Evolutionary conservation across 2,329 filamentous ascomycete genomes (phyloP).

Genomic region (Aspergillus phoenicis): DNA sequence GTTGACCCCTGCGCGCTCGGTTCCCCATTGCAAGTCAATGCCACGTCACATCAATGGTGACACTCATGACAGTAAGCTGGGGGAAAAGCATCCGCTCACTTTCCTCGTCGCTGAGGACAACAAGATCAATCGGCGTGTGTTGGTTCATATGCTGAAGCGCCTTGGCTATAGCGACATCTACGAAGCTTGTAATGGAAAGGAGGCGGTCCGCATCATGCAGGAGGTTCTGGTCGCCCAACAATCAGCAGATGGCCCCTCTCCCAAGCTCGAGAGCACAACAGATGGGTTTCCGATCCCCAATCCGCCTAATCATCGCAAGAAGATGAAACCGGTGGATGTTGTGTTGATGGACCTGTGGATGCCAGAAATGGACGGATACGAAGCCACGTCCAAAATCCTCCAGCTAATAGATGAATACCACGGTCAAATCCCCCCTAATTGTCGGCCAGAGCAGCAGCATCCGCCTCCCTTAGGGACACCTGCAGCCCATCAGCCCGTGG

Average conservation of each 20-base stretch:
- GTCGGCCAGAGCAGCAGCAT: background rate
- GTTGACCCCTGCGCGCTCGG: slow-evolving; percentile 25
- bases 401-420: slow-evolving; percentile 50
- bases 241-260: slow-evolving; percentile 13
- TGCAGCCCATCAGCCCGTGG: slow-evolving; percentile 33
- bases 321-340: slow-evolving; percentile 57
- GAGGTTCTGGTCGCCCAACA: slow-evolving; percentile 41
- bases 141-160: slow-evolving; percentile 67
- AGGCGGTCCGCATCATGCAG: slow-evolving; percentile 65
- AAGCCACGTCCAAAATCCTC: slow-evolving; percentile 66
- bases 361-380: slow-evolving; percentile 72
- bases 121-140: slow-evolving; percentile 68
- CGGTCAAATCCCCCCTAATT: slow-evolving; percentile 24
- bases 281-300: slow-evolving; percentile 22
- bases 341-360: slow-evolving; percentile 78
- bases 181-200: slow-evolving; percentile 68
- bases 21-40: slow-evolving; percentile 27
- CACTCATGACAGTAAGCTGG: slow-evolving; percentile 59
- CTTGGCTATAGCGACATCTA: slow-evolving; percentile 66
- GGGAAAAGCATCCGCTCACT: slow-evolving; percentile 62
- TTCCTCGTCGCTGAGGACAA: slow-evolving; percentile 75
- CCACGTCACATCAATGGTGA: slow-evolving; percentile 31
- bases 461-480: slow-evolving; percentile 18
- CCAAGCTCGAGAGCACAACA: slow-evolving; percentile 8
- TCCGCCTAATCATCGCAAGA: slow-evolving; percentile 27